A percentile compares a stretch with the other conserved stretches of the same genome.
These are phyloP conservation scores for Salix suchowensis DNA, from an alignment of 345 rosid genomes.

Conservation along the genomic window DNA sequence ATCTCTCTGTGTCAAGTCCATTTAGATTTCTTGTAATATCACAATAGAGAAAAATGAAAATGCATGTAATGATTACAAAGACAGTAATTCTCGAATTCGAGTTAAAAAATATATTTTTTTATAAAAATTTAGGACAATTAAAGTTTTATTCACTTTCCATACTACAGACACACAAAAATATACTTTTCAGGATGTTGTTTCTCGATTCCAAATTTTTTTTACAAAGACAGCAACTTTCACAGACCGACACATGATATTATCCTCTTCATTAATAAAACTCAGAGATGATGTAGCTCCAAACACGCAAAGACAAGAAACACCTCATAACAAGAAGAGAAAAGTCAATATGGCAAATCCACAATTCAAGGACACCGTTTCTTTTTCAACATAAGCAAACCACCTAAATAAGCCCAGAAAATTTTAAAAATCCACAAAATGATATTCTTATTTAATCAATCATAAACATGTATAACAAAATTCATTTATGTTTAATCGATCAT, in stretches of 20 bases:
- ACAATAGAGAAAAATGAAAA: background rate
- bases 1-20: background rate
- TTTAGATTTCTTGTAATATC: background rate
- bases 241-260: background rate
- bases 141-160: too few species aligned
- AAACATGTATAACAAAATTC: background rate
- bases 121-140: too few species aligned
- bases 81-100: background rate
- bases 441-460: background rate
- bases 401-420: background rate
- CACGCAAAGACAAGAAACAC: conserved; percentile 7
- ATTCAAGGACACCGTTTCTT: background rate
- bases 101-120: too few species aligned
- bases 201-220: background rate
- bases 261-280: background rate
- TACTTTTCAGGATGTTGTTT: too few species aligned
- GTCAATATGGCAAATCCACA: background rate
- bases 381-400: background rate
- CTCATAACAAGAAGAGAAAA: background rate
- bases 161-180: too few species aligned
- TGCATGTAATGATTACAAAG: background rate
- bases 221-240: background rate
- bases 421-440: background rate
- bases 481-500: background rate
- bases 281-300: conserved; percentile 12